Evolutionary conservation across 75 land plant genomes (phyloP).

Genomic region (Selaginella tamariscina): DNA sequence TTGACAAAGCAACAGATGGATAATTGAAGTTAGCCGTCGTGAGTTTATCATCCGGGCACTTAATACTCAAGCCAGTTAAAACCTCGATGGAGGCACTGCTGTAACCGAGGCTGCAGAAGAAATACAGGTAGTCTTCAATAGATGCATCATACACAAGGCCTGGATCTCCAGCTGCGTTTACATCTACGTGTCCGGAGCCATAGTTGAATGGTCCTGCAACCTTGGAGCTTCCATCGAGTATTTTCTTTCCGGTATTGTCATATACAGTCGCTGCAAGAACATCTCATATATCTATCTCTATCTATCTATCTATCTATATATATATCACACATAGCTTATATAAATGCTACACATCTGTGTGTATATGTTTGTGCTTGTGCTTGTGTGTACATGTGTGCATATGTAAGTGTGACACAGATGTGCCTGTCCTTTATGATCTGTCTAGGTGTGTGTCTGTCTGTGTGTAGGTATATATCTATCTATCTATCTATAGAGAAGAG

Average conservation of each 20-base stretch:
- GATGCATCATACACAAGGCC: conserved; percentile 9
- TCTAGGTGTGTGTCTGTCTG: no score
- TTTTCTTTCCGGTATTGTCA: background rate
- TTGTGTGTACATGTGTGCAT: no score
- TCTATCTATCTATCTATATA: no score
- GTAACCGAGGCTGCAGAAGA: background rate
- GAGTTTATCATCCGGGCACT: conserved; percentile 1
- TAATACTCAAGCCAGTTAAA: background rate
- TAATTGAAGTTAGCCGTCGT: background rate
- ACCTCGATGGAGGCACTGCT: background rate
- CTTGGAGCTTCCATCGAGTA: background rate
- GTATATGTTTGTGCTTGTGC: no score
- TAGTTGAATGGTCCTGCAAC: conserved; percentile 7
- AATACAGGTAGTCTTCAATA: background rate
- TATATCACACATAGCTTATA: no score
- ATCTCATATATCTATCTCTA: no score
- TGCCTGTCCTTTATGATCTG: no score
- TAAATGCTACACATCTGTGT: no score
- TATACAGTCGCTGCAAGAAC: background rate
- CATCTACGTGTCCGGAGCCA: conserved; percentile 1
- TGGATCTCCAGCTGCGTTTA: background rate
- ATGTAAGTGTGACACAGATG: no score
- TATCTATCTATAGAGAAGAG: no score
- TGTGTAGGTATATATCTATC: no score
- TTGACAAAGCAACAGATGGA: conserved; percentile 3